phyloP scores from a whole-genome alignment of 768 basidiomycete species.

The Rhodosporidiobolus sp. region DNA sequence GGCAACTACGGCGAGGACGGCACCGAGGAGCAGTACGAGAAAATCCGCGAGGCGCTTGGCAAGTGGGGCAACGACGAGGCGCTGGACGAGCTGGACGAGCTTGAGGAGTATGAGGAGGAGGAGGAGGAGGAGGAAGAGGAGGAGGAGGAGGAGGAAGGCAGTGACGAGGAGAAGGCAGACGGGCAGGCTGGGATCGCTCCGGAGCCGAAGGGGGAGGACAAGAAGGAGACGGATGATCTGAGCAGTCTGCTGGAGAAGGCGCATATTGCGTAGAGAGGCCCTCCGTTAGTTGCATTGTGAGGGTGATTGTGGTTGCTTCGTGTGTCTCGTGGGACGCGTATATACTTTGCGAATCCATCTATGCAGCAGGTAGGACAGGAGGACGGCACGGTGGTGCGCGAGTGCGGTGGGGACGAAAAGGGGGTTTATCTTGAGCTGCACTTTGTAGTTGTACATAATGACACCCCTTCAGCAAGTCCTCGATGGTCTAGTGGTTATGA shows the following conservation, averaged over 20 bases:
- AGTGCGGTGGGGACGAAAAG: no score
- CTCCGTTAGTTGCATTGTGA: no score
- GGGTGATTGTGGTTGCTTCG: no score
- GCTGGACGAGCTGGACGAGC: slow-evolving; percentile 59
- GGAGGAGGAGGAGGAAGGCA: slow-evolving; percentile 45
- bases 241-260: slow-evolving; percentile 68
- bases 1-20: slow-evolving; percentile 59
- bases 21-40: slow-evolving; percentile 54
- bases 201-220: slow-evolving; percentile 1
- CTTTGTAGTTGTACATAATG: no score
- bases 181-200: slow-evolving; percentile 32
- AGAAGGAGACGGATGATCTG: slow-evolving; percentile 53
- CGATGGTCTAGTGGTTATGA: slow-evolving; percentile 16
- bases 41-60: slow-evolving; percentile 52
- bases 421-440: no score
- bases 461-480: background rate
- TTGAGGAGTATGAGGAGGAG: slow-evolving; percentile 55
- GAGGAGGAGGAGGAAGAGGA: slow-evolving; percentile 64
- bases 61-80: slow-evolving; percentile 66
- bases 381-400: no score
- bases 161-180: slow-evolving; percentile 18
- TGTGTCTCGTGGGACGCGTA: no score
- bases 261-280: slow-evolving; percentile 32
- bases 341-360: no score
- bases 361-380: no score